Percentiles rank a stretch among this genome's conserved stretches.
phyloP scores from a whole-genome alignment of 768 basidiomycete genomes.

The Mycena maculata region DNA sequence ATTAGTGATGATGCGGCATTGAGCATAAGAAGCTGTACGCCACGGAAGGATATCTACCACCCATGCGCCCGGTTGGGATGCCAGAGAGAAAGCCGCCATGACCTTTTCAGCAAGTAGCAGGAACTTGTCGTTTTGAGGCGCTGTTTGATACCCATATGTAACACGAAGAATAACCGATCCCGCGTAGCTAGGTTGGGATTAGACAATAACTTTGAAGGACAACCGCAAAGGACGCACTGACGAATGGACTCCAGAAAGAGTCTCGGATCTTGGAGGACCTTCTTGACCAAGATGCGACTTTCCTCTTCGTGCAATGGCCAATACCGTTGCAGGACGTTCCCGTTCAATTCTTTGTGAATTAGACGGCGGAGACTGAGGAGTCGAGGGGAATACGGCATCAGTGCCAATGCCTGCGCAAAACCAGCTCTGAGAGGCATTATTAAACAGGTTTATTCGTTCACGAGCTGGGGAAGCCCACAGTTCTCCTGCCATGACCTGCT shows the following conservation, averaged over 20 bases:
- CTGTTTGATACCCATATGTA: slow-evolving; percentile 35
- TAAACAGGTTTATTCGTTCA: too few species aligned
- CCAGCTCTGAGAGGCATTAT: not conserved
- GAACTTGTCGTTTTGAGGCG: slow-evolving; percentile 31
- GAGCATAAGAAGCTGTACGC: not conserved
- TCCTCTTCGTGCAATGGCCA: slow-evolving; percentile 26
- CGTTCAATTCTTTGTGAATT: slow-evolving; percentile 16
- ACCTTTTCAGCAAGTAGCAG: slow-evolving; percentile 38
- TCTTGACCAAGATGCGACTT: slow-evolving; percentile 18
- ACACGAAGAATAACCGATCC: slow-evolving; percentile 36
- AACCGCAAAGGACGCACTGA: not conserved
- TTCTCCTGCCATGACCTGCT: slow-evolving; percentile 22
- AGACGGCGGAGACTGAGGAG: slow-evolving; percentile 16
- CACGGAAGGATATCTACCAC: slow-evolving; percentile 33
- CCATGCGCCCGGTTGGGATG: slow-evolving; percentile 36
- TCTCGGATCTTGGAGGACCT: not conserved
- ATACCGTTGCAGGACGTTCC: slow-evolving; percentile 5
- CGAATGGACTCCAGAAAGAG: slow-evolving; percentile 13
- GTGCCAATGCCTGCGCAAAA: not conserved
- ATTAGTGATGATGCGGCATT: not conserved
- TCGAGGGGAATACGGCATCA: slow-evolving; percentile 13
- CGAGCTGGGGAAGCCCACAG: not conserved
- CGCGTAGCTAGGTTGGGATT: slow-evolving; percentile 2
- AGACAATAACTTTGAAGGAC: not conserved
- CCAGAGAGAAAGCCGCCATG: slow-evolving; percentile 38